Conservation (phyloP, 805 yeast species). For the Barnettozyma populi region DNA sequence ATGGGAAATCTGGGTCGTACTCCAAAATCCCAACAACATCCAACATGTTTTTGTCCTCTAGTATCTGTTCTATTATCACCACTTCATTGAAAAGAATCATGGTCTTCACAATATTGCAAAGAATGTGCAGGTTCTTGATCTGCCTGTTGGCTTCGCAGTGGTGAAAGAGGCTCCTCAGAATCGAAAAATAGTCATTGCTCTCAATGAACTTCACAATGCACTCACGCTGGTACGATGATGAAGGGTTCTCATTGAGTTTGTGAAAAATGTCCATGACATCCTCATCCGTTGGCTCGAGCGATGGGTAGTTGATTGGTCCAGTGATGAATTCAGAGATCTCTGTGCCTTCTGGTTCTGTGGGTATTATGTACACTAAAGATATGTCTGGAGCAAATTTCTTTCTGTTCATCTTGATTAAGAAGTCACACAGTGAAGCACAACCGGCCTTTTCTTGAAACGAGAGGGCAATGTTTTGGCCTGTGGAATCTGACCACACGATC, state of each 20-base stretch:
- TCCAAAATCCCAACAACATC: conserved; percentile 79
- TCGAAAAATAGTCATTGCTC: conserved; percentile 45
- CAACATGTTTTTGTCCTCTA: conserved; percentile 45
- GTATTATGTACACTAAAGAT: conserved; percentile 63
- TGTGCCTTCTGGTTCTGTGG: conserved; percentile 35
- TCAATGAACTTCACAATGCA: conserved; percentile 52
- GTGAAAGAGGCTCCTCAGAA: conserved; percentile 48
- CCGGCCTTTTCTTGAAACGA: conserved; percentile 92
- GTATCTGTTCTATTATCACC: conserved; percentile 49
- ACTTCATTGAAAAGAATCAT: conserved; percentile 68
- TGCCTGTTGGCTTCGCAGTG: conserved; percentile 48
- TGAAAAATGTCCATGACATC: conserved; percentile 51
- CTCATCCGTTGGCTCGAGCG: conserved; percentile 41
- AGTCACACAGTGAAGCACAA: conserved; percentile 78
- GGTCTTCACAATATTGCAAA: conserved; percentile 72
- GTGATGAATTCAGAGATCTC: conserved; percentile 74
- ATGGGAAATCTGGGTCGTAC: conserved; percentile 84
- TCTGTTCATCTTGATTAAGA: conserved; percentile 63
- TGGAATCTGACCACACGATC: conserved; percentile 85
- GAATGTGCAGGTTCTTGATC: conserved; percentile 51
- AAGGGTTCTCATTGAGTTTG: conserved; percentile 45
- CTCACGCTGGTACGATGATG: conserved; percentile 57
- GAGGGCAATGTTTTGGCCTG: conserved; percentile 73
- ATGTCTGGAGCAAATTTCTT: conserved; percentile 52
- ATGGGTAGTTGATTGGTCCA: conserved; percentile 73